phyloP scores from a whole-genome alignment of 2,329 filamentous ascomycete species.

The Plenodomus biglobosus region DNA sequence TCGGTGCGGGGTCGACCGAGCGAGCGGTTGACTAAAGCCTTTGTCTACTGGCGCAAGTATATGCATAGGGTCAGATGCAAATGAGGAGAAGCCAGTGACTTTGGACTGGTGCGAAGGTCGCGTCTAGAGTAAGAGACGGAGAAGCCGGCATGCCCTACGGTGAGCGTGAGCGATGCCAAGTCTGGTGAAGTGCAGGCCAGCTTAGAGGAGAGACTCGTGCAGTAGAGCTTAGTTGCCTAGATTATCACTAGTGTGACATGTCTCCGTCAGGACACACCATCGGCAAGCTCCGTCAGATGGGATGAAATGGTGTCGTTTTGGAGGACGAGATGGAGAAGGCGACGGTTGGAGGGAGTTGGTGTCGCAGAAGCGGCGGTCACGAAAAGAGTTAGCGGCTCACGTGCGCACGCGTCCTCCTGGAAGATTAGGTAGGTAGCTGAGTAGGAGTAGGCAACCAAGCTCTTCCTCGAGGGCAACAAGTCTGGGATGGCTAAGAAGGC shows the following conservation, averaged over 20 bases:
- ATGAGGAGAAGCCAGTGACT: constrained; percentile 6
- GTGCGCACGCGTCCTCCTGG: constrained; percentile 12
- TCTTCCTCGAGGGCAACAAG: neutral
- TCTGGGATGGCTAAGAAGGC: neutral
- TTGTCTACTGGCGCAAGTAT: constrained; percentile 5
- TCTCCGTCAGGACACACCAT: neutral
- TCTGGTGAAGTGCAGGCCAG: constrained; percentile 14
- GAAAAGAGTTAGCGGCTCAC: constrained; percentile 10
- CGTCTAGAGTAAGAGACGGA: constrained; percentile 9
- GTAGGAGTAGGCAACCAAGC: neutral
- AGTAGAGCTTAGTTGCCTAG: constrained; percentile 29
- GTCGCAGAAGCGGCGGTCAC: neutral
- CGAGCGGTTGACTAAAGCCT: neutral
- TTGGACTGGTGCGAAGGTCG: constrained; percentile 14
- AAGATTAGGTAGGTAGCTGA: too few species aligned
- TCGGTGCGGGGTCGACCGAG: constrained; percentile 26
- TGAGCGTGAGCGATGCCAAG: constrained; percentile 27
- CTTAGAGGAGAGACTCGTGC: constrained; percentile 1
- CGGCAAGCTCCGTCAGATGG: constrained; percentile 1
- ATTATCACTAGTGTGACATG: constrained; percentile 12
- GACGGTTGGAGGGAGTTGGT: neutral
- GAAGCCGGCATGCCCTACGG: constrained; percentile 30
- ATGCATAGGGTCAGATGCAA: constrained; percentile 30
- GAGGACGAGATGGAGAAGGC: neutral
- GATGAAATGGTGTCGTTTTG: neutral